phyloP scores from a whole-genome alignment of 345 rosid genomes.

The Luvunga scandens region DNA sequence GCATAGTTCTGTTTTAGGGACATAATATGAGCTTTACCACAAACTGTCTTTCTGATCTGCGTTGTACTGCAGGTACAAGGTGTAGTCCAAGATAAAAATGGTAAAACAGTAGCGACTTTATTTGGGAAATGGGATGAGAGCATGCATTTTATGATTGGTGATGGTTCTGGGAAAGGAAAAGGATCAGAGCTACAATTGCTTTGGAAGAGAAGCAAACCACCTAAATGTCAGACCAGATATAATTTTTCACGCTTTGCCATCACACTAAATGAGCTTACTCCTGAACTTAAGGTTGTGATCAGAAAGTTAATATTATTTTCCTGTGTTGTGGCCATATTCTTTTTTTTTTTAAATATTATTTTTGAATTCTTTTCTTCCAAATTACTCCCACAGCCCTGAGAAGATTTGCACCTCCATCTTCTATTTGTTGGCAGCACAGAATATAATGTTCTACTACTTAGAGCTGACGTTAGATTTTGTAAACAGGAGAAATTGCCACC shows the following conservation, averaged over 20 bases:
- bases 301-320: background rate
- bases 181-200: conserved; percentile 26
- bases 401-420: background rate
- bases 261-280: conserved; percentile 40
- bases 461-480: background rate
- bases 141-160: conserved; percentile 29
- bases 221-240: conserved; percentile 29
- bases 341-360: no score
- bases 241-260: conserved; percentile 36
- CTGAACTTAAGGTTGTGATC: conserved; percentile 28
- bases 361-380: no score
- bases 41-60: background rate
- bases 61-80: conserved; percentile 31
- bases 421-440: background rate
- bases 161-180: conserved; percentile 22
- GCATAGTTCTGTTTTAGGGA: background rate
- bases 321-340: background rate
- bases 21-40: background rate
- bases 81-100: conserved; percentile 35
- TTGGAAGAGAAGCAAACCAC: conserved; percentile 35
- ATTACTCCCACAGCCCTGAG: no score
- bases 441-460: background rate
- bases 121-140: conserved; percentile 49
- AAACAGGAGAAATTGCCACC: conserved; percentile 44
- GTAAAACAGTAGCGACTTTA: conserved; percentile 37